Evolutionary conservation across 2,329 filamentous ascomycete species (phyloP).

Genomic region (Pseudofabraea citricarpa): DNA sequence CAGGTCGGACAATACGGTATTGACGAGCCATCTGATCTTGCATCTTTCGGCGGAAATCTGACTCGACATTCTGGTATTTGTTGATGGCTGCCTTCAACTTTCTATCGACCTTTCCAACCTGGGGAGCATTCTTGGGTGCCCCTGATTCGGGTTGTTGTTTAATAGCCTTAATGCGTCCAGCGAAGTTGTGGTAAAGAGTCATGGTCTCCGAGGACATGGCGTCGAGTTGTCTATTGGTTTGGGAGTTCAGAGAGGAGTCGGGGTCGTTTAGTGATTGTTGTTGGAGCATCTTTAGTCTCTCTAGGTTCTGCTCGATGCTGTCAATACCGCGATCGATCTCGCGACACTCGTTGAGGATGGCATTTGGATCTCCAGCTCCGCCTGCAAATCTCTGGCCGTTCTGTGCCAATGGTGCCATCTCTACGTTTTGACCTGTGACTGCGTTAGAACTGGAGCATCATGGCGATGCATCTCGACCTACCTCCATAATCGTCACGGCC

Average conservation of each 20-base stretch:
- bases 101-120: constrained; percentile 77
- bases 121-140: constrained; percentile 67
- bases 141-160: constrained; percentile 77
- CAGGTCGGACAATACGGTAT: constrained; percentile 82
- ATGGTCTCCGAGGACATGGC: constrained; percentile 74
- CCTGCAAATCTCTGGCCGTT: constrained; percentile 38
- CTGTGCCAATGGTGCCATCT: constrained; percentile 64
- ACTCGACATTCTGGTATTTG: constrained; percentile 75
- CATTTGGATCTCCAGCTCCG: constrained; percentile 58
- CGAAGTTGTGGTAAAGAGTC: constrained; percentile 73
- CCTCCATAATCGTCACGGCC: constrained; percentile 34
- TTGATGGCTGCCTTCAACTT: constrained; percentile 77
- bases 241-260: constrained; percentile 63
- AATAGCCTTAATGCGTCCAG: constrained; percentile 72
- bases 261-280: constrained; percentile 68
- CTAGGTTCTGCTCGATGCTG: constrained; percentile 66
- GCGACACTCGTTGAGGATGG: constrained; percentile 78
- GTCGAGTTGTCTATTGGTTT: constrained; percentile 66
- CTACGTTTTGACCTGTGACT: constrained; percentile 42
- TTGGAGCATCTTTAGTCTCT: constrained; percentile 60
- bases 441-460: not conserved
- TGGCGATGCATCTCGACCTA: constrained; percentile 17
- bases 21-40: constrained; percentile 83
- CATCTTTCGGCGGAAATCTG: constrained; percentile 72
- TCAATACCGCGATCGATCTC: constrained; percentile 75